Base-by-base conservation (phyloP, 2,329 filamentous ascomycete genomes). In the Sclerotinia glacialis region DNA sequence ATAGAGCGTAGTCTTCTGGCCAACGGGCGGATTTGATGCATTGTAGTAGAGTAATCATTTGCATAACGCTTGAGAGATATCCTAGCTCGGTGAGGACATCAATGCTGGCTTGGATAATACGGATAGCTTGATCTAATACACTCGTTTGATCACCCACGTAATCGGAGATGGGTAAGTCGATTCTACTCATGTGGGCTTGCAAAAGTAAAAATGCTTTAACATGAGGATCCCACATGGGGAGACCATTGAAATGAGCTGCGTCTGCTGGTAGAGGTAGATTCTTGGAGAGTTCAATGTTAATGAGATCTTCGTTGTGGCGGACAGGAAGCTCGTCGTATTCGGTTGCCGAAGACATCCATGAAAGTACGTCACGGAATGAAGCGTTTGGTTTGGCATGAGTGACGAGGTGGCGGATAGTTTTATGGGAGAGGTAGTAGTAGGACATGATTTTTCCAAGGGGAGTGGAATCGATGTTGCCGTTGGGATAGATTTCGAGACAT, bases 281-380 rank as follows among this genome's bases (percentile, higher is more conserved):
- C 67, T 88, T 86, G 8, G 93, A 92, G 4, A 99, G 83, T 72
- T 97, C 92, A 5, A 86, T 91, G 76, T 99, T 99, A 82, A 99
- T 93, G 54, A 99, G 86, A 76, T 99, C 96, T 79, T 99, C 95
- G 76, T 99, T 99, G 80, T 99, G 95, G 7, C 95, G 92, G 31
- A 99, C 95, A 0, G 95, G 95, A 0, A 99, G 87, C 79, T 99
- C 96, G 76, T 99, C 93, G 78, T 98, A 99, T 80, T 99, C 95
- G 2, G 90, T 92, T 1, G 96, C 95, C 63, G 88, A 87, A 69
- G 89, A 94, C 88, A 99, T 95, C 94, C 93, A 98, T 5, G 89
- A 87, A 0, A 99, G 82, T 0, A 88, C 92, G 71, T 98, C 91
- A 14, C 89, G 83, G 76, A 99, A 96, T 0, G 84, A 86, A 1